phyloP scores from a whole-genome alignment of 2,329 filamentous ascomycete species.

The Cryphonectria parasitica region DNA sequence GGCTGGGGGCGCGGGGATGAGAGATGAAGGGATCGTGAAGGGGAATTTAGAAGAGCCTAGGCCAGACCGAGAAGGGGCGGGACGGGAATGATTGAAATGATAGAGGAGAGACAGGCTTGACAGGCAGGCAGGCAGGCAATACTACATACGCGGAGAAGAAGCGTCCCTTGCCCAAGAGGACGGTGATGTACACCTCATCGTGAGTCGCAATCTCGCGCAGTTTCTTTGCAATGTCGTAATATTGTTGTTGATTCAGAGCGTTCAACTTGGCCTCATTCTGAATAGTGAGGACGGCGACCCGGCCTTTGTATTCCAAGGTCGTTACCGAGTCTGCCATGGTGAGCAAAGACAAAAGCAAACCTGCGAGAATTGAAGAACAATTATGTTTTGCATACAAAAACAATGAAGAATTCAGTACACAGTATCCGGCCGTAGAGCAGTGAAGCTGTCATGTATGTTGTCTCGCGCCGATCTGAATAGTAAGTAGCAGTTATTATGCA shows the following conservation, averaged over 20 bases:
- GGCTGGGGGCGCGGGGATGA: not conserved
- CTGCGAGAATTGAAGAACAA: not conserved
- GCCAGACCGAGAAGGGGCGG: not conserved
- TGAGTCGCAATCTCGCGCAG: constrained; percentile 78
- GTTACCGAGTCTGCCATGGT: constrained; percentile 53
- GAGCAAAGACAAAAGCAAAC: not conserved
- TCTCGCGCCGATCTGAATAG: not conserved
- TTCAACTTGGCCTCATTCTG: constrained; percentile 87
- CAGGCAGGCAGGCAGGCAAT: not conserved
- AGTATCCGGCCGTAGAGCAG: not conserved
- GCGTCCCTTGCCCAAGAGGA: constrained; percentile 81
- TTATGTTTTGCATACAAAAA: not conserved
- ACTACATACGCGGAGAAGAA: constrained; percentile 81
- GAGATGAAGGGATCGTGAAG: constrained; percentile 18
- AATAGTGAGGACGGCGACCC: constrained; percentile 83
- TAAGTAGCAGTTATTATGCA: not conserved
- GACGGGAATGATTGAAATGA: not conserved
- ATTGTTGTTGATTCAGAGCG: constrained; percentile 71
- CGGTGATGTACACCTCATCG: constrained; percentile 82
- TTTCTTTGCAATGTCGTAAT: constrained; percentile 75
- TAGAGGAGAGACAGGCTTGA: not conserved
- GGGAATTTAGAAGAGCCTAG: not conserved
- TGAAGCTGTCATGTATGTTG: constrained; percentile 1
- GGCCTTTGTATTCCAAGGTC: constrained; percentile 65
- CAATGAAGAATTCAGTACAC: not conserved